Evolutionary conservation across 2,329 filamentous ascomycete species (phyloP), one percentile per base, ranked within the genome.

Genomic region (Trichoderma breve): DNA sequence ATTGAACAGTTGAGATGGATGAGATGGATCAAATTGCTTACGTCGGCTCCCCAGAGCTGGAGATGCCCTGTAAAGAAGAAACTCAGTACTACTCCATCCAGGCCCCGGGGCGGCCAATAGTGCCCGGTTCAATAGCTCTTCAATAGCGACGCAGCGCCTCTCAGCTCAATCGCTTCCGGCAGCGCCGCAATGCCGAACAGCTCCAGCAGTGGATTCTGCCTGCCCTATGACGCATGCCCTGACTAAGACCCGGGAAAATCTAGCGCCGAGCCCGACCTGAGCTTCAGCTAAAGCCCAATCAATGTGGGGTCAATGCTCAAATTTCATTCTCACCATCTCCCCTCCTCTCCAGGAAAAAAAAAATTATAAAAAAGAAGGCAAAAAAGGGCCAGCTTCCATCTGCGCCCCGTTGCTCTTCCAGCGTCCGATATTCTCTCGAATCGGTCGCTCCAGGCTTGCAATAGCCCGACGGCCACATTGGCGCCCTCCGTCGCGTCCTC

Each of bases 401-500:
- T 74, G 75, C 74, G 73, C 24, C 76, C 62, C 66, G 53, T 77
- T 72, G 72, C 74, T 60, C 76, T 71, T 66, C 30, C 65, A 62
- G 57, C 69, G 64, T 74, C 60, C 34, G 18, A 51, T 39, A 21
- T 47, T 73, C 28, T 62, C 26, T 72, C 18, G 15, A 21, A 32
- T 34, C 32, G 76, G 75, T 55, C 26, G 76, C 76, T 77, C 78
- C 76, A 80, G 82, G 83, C 84, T 85, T 82, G 80, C 76, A 76
- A 73, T 81, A 81, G 84, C 83, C 83, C 75, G 75, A 77, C 77
- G 76, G 75, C 79, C 82, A 83, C 75, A 80, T 86, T 83, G 84
- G 84, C 84, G 81, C 81, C 79, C 75, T 78, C 80, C 73, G 77
- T 80, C 75, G 74, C 77, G 76, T 75, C 75, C 63, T 63, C 78